Evolutionary conservation across 768 basidiomycete genomes (phyloP), one percentile per base, ranked within the genome.

Genomic region (Mycena leptocephala): DNA sequence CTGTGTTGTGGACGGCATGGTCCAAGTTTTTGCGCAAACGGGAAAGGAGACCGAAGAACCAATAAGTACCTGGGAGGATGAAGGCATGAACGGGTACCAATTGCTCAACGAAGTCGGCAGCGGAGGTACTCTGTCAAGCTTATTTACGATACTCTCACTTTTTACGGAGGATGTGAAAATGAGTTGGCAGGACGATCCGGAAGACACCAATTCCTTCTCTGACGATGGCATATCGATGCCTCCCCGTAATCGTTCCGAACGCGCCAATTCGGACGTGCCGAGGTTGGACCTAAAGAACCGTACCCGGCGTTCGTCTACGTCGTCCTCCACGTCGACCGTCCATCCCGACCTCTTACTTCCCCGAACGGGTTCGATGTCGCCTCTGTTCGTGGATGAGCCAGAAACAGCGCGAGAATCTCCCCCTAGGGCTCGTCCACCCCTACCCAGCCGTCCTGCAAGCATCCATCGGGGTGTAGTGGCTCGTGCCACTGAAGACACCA

Each of bases 1-100:
- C 84, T 99, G 97, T 82, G 98, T 99, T 39, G 94, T 99, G 37
- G 98, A 99, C 83, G 98, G 98, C n/a, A 95, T 91, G 75, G 98
- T 98, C 18, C 96, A 99, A 81, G 96, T 99, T 14, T 98, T 91
- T 82, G 96, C 96, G 20, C 91, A 92, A 73, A 92, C 93, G 0
- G 92, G 91, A 7, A 89, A 91, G 76, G 85, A 86, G 16, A 81
- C 86, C 14, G 87, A 89, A 35, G 84, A 83, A 5, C 87, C 85
- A 65, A 89, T 90, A 69, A 91, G 91, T 51, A 85, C 90, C 16
- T 95, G 94, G 93, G 95, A 96, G 46, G 92, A 93, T 68, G 95
- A 96, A 80, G 93, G 95, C 66, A 95, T 96, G 91, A 98, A 98
- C 77, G 97, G 98, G 2, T 99, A 97, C 85, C 97, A 99, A 81